A percentile compares a stretch with the other conserved stretches of the same genome.
These are phyloP conservation scores for Rickenella mellea DNA, from an alignment of 768 basidiomycete species.

Conservation along the genomic window DNA sequence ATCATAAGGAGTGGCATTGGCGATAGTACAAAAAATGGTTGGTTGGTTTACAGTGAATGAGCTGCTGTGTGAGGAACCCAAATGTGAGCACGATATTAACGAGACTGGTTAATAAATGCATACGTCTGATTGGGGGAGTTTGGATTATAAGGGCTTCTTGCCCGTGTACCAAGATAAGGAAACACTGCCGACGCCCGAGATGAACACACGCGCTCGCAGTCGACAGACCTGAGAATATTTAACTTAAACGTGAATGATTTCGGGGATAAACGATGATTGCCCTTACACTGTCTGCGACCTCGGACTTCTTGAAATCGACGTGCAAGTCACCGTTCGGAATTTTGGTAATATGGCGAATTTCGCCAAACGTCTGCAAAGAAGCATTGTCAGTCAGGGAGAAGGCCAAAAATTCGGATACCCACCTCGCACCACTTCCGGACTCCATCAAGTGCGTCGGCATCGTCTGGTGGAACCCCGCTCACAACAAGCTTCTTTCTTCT, in stretches of 20 bases:
- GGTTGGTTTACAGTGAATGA: no score
- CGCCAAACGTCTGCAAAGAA: conserved; percentile 55
- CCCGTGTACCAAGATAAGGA: conserved; percentile 67
- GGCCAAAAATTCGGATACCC: conserved; percentile 10
- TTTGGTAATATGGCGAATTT: conserved; percentile 60
- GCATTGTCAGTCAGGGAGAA: background rate
- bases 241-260: conserved; percentile 7
- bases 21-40: no score
- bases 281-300: conserved; percentile 74
- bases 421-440: conserved; percentile 74
- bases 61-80: no score
- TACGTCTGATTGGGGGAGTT: background rate
- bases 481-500: conserved; percentile 39
- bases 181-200: conserved; percentile 69
- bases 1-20: no score
- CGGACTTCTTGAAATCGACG: conserved; percentile 61
- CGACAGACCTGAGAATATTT: conserved; percentile 54
- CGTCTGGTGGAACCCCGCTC: conserved; percentile 55
- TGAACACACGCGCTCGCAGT: conserved; percentile 64
- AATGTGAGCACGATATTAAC: no score
- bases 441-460: conserved; percentile 55
- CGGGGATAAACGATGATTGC: background rate
- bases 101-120: no score
- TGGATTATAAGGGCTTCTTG: conserved; percentile 24
- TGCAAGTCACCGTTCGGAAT: conserved; percentile 76